phyloP scores from a whole-genome alignment of 331 rosid genomes.

The Quercus tomentella region DNA sequence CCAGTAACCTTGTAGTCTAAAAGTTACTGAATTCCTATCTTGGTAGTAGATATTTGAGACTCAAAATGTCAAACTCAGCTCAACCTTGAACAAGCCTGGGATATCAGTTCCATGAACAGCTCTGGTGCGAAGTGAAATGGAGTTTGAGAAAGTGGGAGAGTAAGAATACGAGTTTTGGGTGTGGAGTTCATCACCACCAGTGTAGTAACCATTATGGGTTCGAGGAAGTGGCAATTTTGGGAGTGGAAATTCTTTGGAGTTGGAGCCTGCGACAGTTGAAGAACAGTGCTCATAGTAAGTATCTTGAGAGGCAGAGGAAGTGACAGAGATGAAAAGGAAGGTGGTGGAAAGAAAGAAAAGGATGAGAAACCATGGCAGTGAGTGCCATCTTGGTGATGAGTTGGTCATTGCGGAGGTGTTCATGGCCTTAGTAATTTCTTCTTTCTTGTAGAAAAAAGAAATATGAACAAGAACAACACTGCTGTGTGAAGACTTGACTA shows the following conservation, averaged over 20 bases:
- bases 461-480: too few species aligned
- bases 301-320: constrained; percentile 13
- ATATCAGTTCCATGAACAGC: constrained; percentile 7
- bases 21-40: not conserved
- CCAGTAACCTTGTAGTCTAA: constrained; percentile 52
- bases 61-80: constrained; percentile 18
- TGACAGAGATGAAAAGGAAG: constrained; percentile 18
- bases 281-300: constrained; percentile 37
- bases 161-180: not conserved
- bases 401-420: not conserved
- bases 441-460: not conserved
- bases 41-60: not conserved
- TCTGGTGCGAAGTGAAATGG: not conserved
- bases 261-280: constrained; percentile 30
- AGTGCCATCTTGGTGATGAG: not conserved
- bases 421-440: not conserved
- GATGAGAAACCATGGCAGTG: constrained; percentile 23
- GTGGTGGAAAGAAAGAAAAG: constrained; percentile 15
- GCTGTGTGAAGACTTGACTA: too few species aligned
- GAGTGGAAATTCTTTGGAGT: not conserved
- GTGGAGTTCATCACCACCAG: constrained; percentile 23
- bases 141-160: not conserved
- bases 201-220: constrained; percentile 30
- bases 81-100: constrained; percentile 31
- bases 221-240: not conserved